Evolutionary conservation across 2,329 filamentous ascomycete species (phyloP).

Genomic region (Hypoxylon sp.): DNA sequence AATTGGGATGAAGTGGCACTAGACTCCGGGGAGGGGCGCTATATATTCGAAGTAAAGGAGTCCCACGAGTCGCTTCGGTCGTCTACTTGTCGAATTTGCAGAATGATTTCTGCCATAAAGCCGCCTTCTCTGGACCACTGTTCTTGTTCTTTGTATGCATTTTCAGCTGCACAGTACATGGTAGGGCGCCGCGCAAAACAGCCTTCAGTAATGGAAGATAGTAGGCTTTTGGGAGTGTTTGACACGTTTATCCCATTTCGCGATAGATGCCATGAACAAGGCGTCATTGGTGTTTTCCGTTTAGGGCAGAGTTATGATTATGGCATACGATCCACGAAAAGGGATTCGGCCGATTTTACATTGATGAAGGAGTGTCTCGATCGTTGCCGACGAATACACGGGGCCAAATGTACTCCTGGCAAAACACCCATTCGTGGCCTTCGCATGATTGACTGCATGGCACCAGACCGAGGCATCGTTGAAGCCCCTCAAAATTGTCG

Average conservation of each 20-base stretch:
- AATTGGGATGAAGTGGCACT: conserved; percentile 1
- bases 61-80: background rate
- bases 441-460: conserved; percentile 2
- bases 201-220: background rate
- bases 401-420: background rate
- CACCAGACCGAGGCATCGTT: background rate
- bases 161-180: background rate
- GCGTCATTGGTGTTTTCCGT: background rate
- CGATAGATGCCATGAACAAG: background rate
- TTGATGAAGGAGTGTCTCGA: conserved; percentile 1
- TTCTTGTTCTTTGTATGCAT: background rate
- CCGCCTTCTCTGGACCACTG: background rate
- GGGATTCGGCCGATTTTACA: background rate
- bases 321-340: background rate
- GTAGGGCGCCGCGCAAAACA: too few species aligned
- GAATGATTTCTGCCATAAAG: background rate
- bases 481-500: background rate
- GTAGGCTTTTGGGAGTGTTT: background rate
- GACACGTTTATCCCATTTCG: background rate
- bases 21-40: background rate
- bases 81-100: conserved; percentile 7
- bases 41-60: too few species aligned
- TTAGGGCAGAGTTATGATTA: background rate
- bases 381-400: background rate
- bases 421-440: background rate